phyloP scores from a whole-genome alignment of 495 filamentous ascomycete genomes.

The Bathelium albidoporum region DNA sequence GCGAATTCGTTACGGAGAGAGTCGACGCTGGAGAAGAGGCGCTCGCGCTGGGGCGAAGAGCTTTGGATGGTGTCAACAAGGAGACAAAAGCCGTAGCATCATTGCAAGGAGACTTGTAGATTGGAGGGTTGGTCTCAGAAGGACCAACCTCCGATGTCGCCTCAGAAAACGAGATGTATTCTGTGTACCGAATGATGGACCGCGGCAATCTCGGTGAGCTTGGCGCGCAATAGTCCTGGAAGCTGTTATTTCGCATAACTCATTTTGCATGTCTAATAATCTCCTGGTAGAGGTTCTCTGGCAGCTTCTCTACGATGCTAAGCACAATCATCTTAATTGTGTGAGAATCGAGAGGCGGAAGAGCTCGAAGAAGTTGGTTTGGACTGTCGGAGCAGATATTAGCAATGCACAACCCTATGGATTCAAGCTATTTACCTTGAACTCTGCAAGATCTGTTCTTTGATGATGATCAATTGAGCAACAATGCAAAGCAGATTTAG shows the following conservation, averaged over 20 bases:
- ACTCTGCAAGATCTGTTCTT: conserved; percentile 70
- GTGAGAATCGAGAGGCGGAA: conserved; percentile 65
- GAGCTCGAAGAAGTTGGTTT: conserved; percentile 90
- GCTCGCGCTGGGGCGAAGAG: neutral
- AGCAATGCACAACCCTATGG: neutral
- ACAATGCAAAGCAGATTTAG: conserved; percentile 95
- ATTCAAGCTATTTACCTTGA: conserved; percentile 53
- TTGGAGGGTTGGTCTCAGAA: neutral
- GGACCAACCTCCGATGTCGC: neutral
- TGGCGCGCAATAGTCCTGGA: neutral
- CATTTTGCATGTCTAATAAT: conserved; percentile 78
- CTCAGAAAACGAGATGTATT: neutral
- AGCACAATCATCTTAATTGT: conserved; percentile 58
- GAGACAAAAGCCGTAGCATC: neutral
- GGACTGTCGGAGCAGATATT: conserved; percentile 5
- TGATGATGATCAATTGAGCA: conserved; percentile 82
- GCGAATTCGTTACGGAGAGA: neutral
- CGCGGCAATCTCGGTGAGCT: too few relatives aligned
- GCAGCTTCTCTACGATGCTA: conserved; percentile 72
- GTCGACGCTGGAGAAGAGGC: neutral
- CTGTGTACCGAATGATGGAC: too few relatives aligned
- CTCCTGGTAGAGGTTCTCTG: conserved; percentile 77
- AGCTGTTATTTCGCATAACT: conserved; percentile 5
- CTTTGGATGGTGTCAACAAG: neutral
- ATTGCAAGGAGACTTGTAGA: neutral